A percentile compares a stretch with the other conserved stretches of the same genome.
phyloP scores from a whole-genome alignment of 495 filamentous ascomycete species.

The Trypethelium eluteriae region DNA sequence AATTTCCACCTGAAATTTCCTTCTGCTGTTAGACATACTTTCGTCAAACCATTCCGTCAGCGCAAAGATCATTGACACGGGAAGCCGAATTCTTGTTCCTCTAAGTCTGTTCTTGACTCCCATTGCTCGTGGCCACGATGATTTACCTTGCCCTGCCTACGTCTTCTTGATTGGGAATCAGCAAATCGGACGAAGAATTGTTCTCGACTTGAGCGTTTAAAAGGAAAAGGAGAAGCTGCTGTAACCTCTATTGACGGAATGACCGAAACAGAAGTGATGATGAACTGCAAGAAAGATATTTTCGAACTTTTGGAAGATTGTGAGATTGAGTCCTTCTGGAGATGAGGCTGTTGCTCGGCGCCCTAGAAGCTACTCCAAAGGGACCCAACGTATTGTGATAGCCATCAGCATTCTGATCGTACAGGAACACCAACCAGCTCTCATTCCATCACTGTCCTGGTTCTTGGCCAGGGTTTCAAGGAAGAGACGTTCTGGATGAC shows the following conservation, averaged over 20 bases:
- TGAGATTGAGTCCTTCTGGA: constrained; percentile 4
- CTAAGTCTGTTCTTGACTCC: constrained; percentile 16
- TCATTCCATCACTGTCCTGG: neutral
- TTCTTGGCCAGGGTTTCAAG: constrained; percentile 12
- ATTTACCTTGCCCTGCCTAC: constrained; percentile 36
- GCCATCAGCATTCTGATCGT: constrained; percentile 12
- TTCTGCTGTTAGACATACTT: neutral
- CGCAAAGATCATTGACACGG: constrained; percentile 2
- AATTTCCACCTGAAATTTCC: neutral
- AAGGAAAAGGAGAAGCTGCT: neutral
- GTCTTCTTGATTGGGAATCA: neutral
- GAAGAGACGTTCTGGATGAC: constrained; percentile 40
- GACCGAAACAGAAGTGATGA: neutral
- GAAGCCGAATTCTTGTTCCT: constrained; percentile 15
- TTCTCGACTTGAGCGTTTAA: constrained; percentile 1
- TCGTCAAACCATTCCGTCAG: neutral
- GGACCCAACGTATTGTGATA: neutral
- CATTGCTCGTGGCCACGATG: constrained; percentile 17
- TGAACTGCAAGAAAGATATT: neutral
- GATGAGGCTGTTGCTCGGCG: neutral
- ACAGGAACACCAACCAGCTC: constrained; percentile 1
- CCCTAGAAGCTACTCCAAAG: neutral
- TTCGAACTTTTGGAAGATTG: neutral
- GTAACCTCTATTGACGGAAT: neutral
- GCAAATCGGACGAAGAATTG: neutral